A percentile compares a stretch with the other conserved stretches of the same genome.
Conservation (phyloP, 495 filamentous ascomycete genomes). For the Penicillium pancosmium region DNA sequence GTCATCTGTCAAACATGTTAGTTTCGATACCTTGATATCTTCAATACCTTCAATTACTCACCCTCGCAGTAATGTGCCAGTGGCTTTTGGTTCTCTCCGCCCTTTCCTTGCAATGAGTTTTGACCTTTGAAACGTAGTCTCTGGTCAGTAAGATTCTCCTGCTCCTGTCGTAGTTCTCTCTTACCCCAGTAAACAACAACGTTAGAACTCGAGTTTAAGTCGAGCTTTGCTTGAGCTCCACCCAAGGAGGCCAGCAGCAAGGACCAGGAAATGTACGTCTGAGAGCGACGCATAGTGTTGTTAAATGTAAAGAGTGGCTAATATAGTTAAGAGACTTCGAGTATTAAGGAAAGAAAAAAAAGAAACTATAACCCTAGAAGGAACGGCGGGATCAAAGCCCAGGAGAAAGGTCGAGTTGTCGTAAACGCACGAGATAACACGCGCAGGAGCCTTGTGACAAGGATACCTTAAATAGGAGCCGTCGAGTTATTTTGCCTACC, state of each 20-base stretch:
- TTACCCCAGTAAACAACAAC: conserved; percentile 66
- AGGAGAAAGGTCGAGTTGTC: conserved; percentile 3
- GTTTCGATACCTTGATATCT: not conserved
- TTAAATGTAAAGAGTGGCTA: conserved; percentile 7
- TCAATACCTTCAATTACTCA: conserved; percentile 32
- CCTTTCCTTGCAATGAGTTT: conserved; percentile 55
- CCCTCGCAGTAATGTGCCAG: conserved; percentile 62
- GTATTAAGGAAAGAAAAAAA: conserved; percentile 4
- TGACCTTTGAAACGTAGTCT: conserved; percentile 45
- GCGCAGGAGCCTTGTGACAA: not conserved
- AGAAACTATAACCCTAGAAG: conserved; percentile 3
- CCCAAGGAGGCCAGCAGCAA: conserved; percentile 34
- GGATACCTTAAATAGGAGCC: conserved; percentile 24
- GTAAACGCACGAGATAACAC: conserved; percentile 3
- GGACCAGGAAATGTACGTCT: conserved; percentile 29
- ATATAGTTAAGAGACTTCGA: not conserved
- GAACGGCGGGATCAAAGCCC: conserved; percentile 16
- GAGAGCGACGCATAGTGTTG: conserved; percentile 31
- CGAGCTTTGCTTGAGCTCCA: conserved; percentile 44
- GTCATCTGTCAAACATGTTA: conserved; percentile 22
- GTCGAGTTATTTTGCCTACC: conserved; percentile 18
- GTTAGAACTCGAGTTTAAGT: conserved; percentile 49
- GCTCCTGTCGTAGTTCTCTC: not conserved
- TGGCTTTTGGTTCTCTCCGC: conserved; percentile 52
- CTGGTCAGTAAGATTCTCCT: not conserved